Evolutionary conservation across 768 basidiomycete species (phyloP).

Genomic region (Hygrophoropsis aurantiaca): DNA sequence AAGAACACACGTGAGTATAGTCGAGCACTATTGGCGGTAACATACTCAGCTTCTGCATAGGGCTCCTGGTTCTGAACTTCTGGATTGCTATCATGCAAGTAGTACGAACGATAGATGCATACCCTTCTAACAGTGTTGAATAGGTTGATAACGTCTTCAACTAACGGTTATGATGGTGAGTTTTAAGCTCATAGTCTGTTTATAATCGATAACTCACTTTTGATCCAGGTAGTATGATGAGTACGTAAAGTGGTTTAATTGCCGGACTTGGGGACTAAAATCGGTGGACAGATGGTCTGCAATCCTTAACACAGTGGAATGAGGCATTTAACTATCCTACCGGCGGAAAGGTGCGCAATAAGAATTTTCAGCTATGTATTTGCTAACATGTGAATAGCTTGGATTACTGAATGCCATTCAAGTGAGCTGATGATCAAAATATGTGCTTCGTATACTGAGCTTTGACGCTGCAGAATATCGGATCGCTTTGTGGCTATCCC

Average conservation of each 20-base stretch:
- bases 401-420: conserved; percentile 38
- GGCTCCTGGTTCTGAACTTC: conserved; percentile 54
- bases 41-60: conserved; percentile 26
- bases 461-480: conserved; percentile 33
- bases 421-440: conserved; percentile 17
- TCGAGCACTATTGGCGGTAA: neutral
- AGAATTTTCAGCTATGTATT: too few relatives aligned
- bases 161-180: conserved; percentile 37
- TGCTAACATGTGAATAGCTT: conserved; percentile 21
- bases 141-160: conserved; percentile 36
- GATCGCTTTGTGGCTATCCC: conserved; percentile 36
- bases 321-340: conserved; percentile 28
- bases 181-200: neutral
- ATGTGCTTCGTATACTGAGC: too few relatives aligned
- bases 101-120: neutral
- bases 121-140: neutral
- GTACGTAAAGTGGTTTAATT: conserved; percentile 11
- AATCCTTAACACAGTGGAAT: conserved; percentile 38
- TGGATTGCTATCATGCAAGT: conserved; percentile 65
- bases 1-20: conserved; percentile 57
- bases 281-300: conserved; percentile 32
- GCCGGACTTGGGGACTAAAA: neutral
- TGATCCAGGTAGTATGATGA: conserved; percentile 37
- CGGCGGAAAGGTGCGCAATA: conserved; percentile 25
- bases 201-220: neutral